Evolutionary conservation across 2,329 filamentous ascomycete genomes (phyloP), one percentile per base, ranked within the genome.

Genomic region (Paraphaeosphaeria minitans): DNA sequence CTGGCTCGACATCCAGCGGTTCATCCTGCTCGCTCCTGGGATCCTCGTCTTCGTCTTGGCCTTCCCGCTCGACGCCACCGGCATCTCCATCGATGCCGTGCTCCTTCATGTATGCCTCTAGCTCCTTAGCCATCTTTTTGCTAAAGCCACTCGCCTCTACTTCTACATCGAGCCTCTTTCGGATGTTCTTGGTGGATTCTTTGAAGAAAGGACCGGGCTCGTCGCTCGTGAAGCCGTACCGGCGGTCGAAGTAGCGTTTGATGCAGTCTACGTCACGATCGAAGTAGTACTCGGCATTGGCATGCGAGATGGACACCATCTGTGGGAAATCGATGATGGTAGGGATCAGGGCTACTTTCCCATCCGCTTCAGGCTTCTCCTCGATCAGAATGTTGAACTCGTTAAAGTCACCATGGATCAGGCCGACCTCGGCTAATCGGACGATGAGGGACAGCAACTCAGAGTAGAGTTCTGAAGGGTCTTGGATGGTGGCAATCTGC

Each of bases 391-490:
- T 94, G 76, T 99, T 99, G 84, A 99, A 99, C 77, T 99, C 96
- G 81, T 99, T 99, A 81, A 96, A 99, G 75, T 99, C 95, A 62
- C 95, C 95, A 74, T 99, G 95, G 61, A 99, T 99, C 49, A 99
- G 81, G 7, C 95, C 95, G 66, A 93, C 88, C 61, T 87, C 87
- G 6, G 95, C 94, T 42, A 99, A 83, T 29, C 88, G 86, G 45
- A 99, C 81, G 56, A 99, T 92, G 67, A 97, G 85, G 43, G 87
- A 84, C 71, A 99, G 96, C 35, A 99, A 82, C 60, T 98, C 92
- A n/a, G 88, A 89, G 74, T 99, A 99, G 6, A 99, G 83, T n/a
- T 80, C 80, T 2, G 92, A 91, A 0, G 94, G 92, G 66, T 97
- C 86, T 33, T 92, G 90, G 1, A 99, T 89, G 27, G 85, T 85